Conservation (phyloP, 1,284 basidiomycete species). For the Fomitopsis betulina region DNA sequence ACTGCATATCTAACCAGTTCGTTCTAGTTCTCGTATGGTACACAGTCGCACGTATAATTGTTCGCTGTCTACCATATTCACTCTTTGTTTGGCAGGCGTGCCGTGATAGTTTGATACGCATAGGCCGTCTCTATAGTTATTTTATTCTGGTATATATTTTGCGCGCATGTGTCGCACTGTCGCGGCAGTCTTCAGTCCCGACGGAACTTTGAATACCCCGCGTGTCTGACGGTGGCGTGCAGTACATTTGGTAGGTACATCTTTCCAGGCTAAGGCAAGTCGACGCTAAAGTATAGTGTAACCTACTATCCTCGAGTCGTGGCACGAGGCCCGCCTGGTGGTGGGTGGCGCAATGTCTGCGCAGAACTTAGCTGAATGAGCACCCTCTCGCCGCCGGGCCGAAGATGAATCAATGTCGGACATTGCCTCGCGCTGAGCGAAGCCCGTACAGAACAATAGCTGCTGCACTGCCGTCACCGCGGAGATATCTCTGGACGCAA, state of each 20-base stretch:
- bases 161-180: not conserved
- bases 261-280: too few relatives aligned
- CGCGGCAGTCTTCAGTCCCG: not conserved
- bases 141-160: slow-evolving; percentile 1
- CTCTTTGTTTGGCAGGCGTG: not conserved
- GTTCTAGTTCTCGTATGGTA: slow-evolving; percentile 1
- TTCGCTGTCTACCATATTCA: not conserved
- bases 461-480: not conserved
- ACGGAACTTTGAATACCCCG: not conserved
- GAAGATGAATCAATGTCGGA: not conserved
- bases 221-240: too few relatives aligned
- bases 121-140: not conserved
- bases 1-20: slow-evolving; percentile 2
- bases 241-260: too few relatives aligned
- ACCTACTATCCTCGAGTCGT: too few relatives aligned
- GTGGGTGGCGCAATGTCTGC: not conserved
- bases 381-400: not conserved
- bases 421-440: not conserved
- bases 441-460: not conserved
- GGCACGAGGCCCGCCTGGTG: not conserved
- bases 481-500: not conserved
- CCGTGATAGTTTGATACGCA: not conserved
- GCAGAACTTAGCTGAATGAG: not conserved
- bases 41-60: slow-evolving; percentile 2
- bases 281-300: too few relatives aligned